A percentile compares a stretch with the other conserved stretches of the same genome.
phyloP scores from a whole-genome alignment of 2,329 filamentous ascomycete genomes.

The Sporothrix brasiliensis region DNA sequence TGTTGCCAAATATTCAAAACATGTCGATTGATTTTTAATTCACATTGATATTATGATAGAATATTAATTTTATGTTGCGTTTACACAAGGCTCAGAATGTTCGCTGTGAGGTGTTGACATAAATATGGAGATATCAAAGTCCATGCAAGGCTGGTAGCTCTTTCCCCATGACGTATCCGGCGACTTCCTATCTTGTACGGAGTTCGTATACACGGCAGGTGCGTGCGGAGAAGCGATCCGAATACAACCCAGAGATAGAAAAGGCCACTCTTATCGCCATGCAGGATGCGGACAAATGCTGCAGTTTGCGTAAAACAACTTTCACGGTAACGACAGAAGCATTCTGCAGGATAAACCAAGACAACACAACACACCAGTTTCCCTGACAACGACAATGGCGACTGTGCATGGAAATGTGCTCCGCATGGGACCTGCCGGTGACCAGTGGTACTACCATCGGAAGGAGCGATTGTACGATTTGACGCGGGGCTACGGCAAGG shows the following conservation, averaged over 20 bases:
- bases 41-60: too few relatives aligned
- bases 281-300: neutral
- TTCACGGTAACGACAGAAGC: neutral
- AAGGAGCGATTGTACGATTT: conserved; percentile 41
- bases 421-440: conserved; percentile 40
- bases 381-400: conserved; percentile 18
- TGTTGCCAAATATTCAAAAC: too few relatives aligned
- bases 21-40: too few relatives aligned
- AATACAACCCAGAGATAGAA: neutral
- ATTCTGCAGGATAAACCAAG: neutral
- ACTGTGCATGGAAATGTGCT: conserved; percentile 32
- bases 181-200: neutral
- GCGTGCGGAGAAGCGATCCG: conserved; percentile 14
- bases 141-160: neutral
- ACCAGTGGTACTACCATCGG: conserved; percentile 42
- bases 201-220: neutral
- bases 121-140: neutral
- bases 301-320: too few relatives aligned
- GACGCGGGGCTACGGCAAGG: conserved; percentile 32
- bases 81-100: neutral
- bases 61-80: too few relatives aligned
- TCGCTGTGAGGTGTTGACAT: neutral
- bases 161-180: too few relatives aligned
- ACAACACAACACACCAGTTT: neutral
- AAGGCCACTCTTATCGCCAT: neutral